Evolutionary conservation across 345 rosid genomes (phyloP).

Genomic region (Euclidium syriacum): DNA sequence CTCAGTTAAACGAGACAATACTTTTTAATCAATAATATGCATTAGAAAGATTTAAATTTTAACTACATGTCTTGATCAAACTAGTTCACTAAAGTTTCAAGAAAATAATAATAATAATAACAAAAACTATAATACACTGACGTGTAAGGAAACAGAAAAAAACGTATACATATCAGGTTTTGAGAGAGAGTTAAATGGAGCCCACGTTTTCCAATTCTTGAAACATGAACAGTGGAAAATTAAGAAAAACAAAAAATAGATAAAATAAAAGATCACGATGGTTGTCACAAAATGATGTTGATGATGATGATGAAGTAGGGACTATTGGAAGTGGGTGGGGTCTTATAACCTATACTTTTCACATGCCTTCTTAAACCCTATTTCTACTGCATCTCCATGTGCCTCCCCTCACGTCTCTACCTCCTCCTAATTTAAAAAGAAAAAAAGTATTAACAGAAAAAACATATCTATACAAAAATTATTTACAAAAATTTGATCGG

Average conservation of each 20-base stretch:
- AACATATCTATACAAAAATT: no score
- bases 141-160: background rate
- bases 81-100: no score
- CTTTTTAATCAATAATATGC: no score
- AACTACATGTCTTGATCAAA: no score
- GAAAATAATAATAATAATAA: no score
- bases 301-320: slow-evolving; percentile 19
- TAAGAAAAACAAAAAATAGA: slow-evolving; percentile 4
- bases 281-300: slow-evolving; percentile 32
- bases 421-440: no score
- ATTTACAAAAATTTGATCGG: no score
- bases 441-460: no score
- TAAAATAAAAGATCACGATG: slow-evolving; percentile 29
- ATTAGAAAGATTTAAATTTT: no score
- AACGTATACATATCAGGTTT: slow-evolving; percentile 8
- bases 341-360: slow-evolving; percentile 29
- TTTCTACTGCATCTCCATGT: slow-evolving; percentile 37
- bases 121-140: background rate
- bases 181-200: slow-evolving; percentile 15
- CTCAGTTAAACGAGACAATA: no score
- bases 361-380: slow-evolving; percentile 37
- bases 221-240: slow-evolving; percentile 30
- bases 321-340: slow-evolving; percentile 25
- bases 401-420: slow-evolving; percentile 31
- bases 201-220: slow-evolving; percentile 16